These are phyloP conservation scores for Metschnikowia lochheadii DNA, from an alignment of 805 yeast genomes.

Conservation along the genomic window DNA sequence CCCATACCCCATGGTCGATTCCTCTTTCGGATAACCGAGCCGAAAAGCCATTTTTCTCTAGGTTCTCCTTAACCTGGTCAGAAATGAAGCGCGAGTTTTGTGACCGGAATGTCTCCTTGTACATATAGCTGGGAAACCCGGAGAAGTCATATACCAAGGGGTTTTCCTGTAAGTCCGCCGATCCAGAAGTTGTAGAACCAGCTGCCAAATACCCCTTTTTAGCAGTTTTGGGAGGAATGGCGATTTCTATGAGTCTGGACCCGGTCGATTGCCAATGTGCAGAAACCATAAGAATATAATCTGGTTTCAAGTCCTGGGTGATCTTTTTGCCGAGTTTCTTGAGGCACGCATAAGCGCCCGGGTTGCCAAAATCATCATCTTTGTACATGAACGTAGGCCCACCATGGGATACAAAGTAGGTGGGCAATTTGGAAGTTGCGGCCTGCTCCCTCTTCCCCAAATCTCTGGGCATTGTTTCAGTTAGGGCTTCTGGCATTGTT, in stretches of 20 bases:
- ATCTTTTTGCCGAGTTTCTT: constrained; percentile 50
- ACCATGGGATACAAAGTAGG: constrained; percentile 74
- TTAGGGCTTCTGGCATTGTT: background rate
- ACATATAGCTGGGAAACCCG: constrained; percentile 66
- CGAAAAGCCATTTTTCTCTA: constrained; percentile 41
- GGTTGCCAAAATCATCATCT: constrained; percentile 46
- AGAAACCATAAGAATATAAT: constrained; percentile 60
- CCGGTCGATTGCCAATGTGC: constrained; percentile 71
- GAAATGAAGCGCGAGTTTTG: constrained; percentile 43
- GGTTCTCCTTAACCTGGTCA: constrained; percentile 36
- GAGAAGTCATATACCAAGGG: constrained; percentile 68
- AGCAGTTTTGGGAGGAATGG: constrained; percentile 32
- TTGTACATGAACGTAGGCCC: constrained; percentile 73
- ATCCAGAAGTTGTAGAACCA: background rate
- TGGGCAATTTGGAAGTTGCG: constrained; percentile 35
- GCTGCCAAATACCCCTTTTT: too few species aligned
- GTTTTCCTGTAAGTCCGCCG: constrained; percentile 36
- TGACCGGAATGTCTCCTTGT: constrained; percentile 58
- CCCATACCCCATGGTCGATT: constrained; percentile 82
- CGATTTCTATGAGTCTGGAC: constrained; percentile 44
- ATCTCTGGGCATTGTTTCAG: too few species aligned
- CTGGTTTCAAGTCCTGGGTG: constrained; percentile 51
- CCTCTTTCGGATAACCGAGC: constrained; percentile 54
- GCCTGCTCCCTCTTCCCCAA: too few species aligned
- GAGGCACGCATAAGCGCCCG: constrained; percentile 58